phyloP scores from a whole-genome alignment of 1,284 basidiomycete genomes.

The Sanghuangporus weigelae region DNA sequence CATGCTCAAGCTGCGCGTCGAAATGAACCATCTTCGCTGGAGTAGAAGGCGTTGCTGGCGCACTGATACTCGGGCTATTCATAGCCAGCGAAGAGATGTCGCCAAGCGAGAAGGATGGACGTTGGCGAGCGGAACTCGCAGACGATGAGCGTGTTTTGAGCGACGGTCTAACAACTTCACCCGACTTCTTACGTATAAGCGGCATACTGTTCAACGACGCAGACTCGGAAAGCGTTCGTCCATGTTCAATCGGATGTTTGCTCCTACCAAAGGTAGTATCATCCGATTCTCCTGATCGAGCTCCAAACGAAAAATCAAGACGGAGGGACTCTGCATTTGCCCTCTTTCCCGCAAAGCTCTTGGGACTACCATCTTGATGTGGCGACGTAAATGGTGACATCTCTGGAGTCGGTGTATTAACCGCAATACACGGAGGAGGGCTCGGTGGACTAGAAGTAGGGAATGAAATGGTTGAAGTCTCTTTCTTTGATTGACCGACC shows the following conservation, averaged over 20 bases:
- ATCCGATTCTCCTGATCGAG: neutral
- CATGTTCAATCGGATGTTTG: neutral
- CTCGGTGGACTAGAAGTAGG: neutral
- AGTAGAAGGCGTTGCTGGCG: conserved; percentile 26
- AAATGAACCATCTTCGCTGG: conserved; percentile 83
- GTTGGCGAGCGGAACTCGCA: conserved; percentile 29
- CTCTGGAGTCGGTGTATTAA: neutral
- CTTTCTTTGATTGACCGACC: neutral
- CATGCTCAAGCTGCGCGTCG: conserved; percentile 84
- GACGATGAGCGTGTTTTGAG: conserved; percentile 66
- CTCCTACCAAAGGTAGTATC: neutral
- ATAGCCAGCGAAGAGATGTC: conserved; percentile 1
- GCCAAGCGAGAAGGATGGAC: conserved; percentile 14
- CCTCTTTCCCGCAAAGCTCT: neutral
- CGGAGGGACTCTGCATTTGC: conserved; percentile 3
- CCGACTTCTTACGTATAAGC: conserved; percentile 84
- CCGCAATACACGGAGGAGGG: neutral
- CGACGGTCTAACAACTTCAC: conserved; percentile 88
- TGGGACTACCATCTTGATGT: neutral
- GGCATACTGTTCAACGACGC: conserved; percentile 7
- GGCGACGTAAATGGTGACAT: neutral
- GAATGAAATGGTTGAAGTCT: conserved; percentile 5
- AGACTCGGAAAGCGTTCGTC: neutral
- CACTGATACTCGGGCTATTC: conserved; percentile 2
- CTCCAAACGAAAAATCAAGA: conserved; percentile 3